Conservation (phyloP, 2,329 filamentous ascomycete species). For the Stagonosporopsis cucurbitacearum region DNA sequence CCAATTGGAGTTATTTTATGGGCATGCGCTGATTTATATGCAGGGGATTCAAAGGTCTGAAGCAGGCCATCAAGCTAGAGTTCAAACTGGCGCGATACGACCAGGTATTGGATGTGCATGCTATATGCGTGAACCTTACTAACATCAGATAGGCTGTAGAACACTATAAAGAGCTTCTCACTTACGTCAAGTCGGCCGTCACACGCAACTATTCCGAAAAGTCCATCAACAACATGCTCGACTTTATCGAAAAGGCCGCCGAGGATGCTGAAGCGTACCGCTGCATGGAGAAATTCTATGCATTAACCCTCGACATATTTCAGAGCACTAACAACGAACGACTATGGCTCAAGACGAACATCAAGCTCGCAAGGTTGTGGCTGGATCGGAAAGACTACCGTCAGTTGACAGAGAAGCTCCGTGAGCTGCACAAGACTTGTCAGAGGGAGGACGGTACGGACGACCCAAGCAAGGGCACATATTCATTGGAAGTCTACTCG, state of each 20-base stretch:
- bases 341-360: conserved; percentile 97
- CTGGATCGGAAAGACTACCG: conserved; percentile 89
- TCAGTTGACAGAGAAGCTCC: conserved; percentile 79
- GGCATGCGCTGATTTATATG: conserved; percentile 22
- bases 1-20: not conserved
- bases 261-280: conserved; percentile 73
- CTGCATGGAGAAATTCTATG: conserved; percentile 96
- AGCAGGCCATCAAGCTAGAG: conserved; percentile 97
- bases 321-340: conserved; percentile 97
- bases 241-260: conserved; percentile 92
- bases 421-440: conserved; percentile 87
- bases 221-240: conserved; percentile 99
- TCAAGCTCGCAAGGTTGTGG: conserved; percentile 91
- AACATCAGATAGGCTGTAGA: conserved; percentile 71
- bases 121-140: conserved; percentile 21
- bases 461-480: conserved; percentile 94
- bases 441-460: conserved; percentile 85
- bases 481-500: conserved; percentile 93
- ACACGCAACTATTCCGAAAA: conserved; percentile 99
- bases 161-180: conserved; percentile 93
- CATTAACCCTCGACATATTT: conserved; percentile 89
- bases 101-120: conserved; percentile 61
- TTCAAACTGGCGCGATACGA: conserved; percentile 91
- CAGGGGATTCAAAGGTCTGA: conserved; percentile 92
- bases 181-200: conserved; percentile 95